Conservation (phyloP, 2,329 filamentous ascomycete genomes). For the Diaporthe sp. region DNA sequence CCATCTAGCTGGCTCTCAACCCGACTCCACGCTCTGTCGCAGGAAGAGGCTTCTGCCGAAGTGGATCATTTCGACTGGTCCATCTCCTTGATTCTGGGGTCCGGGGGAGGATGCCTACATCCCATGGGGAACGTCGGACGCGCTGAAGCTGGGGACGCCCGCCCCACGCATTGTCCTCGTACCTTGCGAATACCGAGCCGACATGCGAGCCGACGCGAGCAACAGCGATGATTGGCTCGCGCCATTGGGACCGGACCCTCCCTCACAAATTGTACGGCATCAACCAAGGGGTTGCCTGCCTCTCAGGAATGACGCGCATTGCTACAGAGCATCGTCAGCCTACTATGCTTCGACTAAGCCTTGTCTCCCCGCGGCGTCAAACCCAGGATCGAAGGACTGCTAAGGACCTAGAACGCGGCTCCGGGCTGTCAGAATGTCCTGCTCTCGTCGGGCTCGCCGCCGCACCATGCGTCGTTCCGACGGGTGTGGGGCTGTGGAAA, state of each 20-base stretch:
- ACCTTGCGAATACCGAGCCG: slow-evolving; percentile 12
- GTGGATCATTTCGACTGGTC: slow-evolving; percentile 15
- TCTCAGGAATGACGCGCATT: slow-evolving; percentile 2
- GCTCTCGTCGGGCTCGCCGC: slow-evolving; percentile 15
- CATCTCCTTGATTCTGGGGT: slow-evolving; percentile 26
- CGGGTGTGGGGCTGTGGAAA: slow-evolving; percentile 25
- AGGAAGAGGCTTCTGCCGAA: slow-evolving; percentile 8
- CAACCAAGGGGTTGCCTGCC: slow-evolving; percentile 15
- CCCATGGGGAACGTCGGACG: slow-evolving; percentile 26
- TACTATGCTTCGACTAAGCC: neutral
- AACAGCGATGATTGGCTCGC: neutral
- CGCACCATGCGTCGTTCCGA: slow-evolving; percentile 13
- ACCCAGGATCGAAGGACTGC: neutral
- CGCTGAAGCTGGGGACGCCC: slow-evolving; percentile 1
- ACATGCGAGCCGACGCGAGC: slow-evolving; percentile 25
- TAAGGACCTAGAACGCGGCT: slow-evolving; percentile 1
- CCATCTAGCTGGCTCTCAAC: neutral
- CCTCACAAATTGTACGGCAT: neutral
- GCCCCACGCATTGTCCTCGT: neutral
- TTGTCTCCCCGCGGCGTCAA: too few species aligned
- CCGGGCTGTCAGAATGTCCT: neutral
- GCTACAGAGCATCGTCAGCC: neutral
- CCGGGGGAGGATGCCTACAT: slow-evolving; percentile 17
- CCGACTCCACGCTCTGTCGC: neutral
- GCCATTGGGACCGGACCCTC: neutral